Base-by-base conservation (phyloP, 805 yeast genomes). In the Candida glaebosa region DNA sequence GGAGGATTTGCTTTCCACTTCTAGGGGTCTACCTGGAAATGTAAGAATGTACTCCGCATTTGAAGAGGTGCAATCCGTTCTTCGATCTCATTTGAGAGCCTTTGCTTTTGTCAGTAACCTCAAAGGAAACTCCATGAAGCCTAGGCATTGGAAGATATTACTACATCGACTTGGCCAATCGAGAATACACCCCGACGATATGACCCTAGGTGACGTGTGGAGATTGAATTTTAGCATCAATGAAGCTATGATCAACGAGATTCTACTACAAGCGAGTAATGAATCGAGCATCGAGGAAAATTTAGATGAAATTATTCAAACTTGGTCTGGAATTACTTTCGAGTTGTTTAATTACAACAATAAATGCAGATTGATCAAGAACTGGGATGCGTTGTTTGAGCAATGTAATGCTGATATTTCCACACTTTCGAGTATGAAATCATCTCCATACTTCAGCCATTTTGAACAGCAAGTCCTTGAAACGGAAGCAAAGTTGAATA, bases 1-100 rank as follows among this genome's bases (percentile, higher is more conserved):
- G 12, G 87, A 84, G 16, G 75, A 68, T 1, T 56, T 84, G 9
- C 46, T 78, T 1, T 57, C 60, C 1, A 52, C 52, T 1, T 65
- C 82, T 2, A 69, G 81, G 39, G 49, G 71, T 0, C 68, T 82
- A 63, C 87, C 91, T 0, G 59, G 71, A 0, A 68, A 75, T 12
- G 69, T 83, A 18, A 69, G 87, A 5, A 88, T 80, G 46, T 84
- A 86, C 55, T 66, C 80, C 0, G 89, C 90, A 0, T 82, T 82
- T 56, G 82, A 77, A 46, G 72, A 73, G 15, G 66, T 82, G n/a
- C 80, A 79, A 46, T 56, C 54, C 6, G 46, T 49, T 1, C 56
- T 84, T 6, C 75, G 75, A 36, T 56, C 57, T 2, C 51, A 71
- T 34, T 49, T 75, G 10, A 62, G 69, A 41, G 52, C 70, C 20